These are phyloP conservation scores for Vitellaria paradoxa DNA, from an alignment of 179 eudicot genomes.

Conservation along the genomic window DNA sequence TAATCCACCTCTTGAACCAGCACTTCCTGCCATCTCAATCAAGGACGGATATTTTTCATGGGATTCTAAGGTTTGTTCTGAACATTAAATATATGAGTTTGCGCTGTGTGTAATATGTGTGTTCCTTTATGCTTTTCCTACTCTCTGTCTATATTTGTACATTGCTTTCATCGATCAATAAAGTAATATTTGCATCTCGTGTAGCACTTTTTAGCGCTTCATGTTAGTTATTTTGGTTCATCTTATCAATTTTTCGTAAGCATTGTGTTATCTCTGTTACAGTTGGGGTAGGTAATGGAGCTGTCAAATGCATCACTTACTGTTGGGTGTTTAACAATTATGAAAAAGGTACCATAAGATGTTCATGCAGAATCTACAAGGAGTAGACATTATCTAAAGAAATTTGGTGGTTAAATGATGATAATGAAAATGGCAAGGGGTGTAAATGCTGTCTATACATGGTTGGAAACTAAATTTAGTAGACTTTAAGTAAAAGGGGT, in stretches of 20 bases:
- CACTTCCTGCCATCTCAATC: conserved; percentile 77
- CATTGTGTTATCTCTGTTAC: not conserved
- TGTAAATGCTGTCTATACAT: no score
- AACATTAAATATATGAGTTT: not conserved
- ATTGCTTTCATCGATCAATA: not conserved
- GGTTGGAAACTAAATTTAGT: no score
- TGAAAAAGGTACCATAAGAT: not conserved
- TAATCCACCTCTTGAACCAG: conserved; percentile 74
- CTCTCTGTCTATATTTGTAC: not conserved
- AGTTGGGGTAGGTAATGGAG: not conserved
- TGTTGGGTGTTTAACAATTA: not conserved
- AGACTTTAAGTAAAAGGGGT: no score
- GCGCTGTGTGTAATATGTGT: not conserved
- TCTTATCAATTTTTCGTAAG: not conserved
- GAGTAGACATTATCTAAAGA: not conserved
- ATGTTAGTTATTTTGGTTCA: not conserved
- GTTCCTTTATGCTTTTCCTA: not conserved
- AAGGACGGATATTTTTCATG: conserved; percentile 73
- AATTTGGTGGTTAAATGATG: not conserved
- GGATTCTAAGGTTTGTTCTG: conserved; percentile 62
- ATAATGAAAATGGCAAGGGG: not conserved
- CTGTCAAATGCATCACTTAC: not conserved
- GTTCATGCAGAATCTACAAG: not conserved
- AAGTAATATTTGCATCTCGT: not conserved
- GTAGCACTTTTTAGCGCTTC: not conserved